Evolutionary conservation across 352 stramenopile species (phyloP), one percentile per base, ranked within the genome.

Genomic region (Phytophthora syringae): DNA sequence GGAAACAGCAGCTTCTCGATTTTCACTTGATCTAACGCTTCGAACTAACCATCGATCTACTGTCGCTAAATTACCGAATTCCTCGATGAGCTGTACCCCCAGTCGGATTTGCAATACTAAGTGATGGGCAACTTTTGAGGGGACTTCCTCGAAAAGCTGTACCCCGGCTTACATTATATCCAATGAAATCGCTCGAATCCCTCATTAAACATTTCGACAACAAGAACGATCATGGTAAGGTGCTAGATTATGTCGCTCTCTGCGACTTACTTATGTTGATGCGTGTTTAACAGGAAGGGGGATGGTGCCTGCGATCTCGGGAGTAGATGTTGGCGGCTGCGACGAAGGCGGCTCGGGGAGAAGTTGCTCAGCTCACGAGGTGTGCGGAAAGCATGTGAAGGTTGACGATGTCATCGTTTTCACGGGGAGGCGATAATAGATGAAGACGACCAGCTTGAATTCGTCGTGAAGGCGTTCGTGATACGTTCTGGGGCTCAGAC

Each of bases 381-480:
- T 32, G 27, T 32, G 27, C 27, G 27, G 27, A 32, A 32, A 32
- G 27, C 27, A 32, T 32, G 27, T 32, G 27, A 32, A 32, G 27
- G 27, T 32, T 32, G 27, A 39, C 32, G 32, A 39, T 39, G 32
- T 39, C 32, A 39, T 39, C 32, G 32, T 39, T 39, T 39, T 39
- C 32, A 39, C 5, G 32, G 32, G 32, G 12, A 39, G 32, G 32
- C 32, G 12, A 39, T 39, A 39, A 39, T 39, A n/a, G 32, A 16
- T 39, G 32, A 39, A 12, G 32, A 39, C 12, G 32, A 39, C 32
- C 32, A 39, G 32, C 32, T 39, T 39, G 12, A 60, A 13, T 44
- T 45, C 40, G 53, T 52, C 21, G 53, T 52, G 6, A 60, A 60
- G 25, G 53, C 27, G 27, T 32, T 32, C 27, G 27, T 32, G 27